Evolutionary conservation across 768 basidiomycete species (phyloP).

Genomic region (Mycena rebaudengoi): DNA sequence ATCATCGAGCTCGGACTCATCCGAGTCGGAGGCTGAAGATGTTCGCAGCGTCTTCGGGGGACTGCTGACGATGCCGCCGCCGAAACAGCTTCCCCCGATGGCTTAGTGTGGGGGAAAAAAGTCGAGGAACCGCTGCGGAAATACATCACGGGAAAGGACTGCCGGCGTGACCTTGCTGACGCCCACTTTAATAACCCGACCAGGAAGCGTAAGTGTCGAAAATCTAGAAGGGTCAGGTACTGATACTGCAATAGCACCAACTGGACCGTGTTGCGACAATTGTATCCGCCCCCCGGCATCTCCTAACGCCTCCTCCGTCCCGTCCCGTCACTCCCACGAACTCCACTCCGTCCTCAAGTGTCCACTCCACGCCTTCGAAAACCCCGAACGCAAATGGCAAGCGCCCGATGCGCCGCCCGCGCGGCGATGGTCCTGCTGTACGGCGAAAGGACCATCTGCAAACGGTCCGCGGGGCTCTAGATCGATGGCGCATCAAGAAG

Average conservation of each 20-base stretch:
- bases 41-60: neutral
- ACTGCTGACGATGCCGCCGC: neutral
- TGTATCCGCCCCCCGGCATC: neutral
- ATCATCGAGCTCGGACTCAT: neutral
- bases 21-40: neutral
- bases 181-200: constrained; percentile 42
- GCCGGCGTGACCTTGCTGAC: constrained; percentile 38
- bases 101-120: constrained; percentile 36
- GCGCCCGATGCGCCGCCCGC: constrained; percentile 15
- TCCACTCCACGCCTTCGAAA: constrained; percentile 19
- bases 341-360: neutral
- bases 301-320: neutral
- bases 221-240: neutral
- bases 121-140: constrained; percentile 37
- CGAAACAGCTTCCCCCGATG: constrained; percentile 7
- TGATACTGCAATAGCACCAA: constrained; percentile 16
- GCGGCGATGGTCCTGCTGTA: neutral
- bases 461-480: constrained; percentile 9
- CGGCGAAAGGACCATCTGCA: constrained; percentile 24
- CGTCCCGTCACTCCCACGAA: neutral
- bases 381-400: constrained; percentile 31
- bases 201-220: constrained; percentile 27
- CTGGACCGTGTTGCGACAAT: constrained; percentile 29
- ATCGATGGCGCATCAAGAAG: constrained; percentile 18
- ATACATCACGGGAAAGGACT: constrained; percentile 36